A percentile compares a stretch with the other conserved stretches of the same genome.
These are phyloP conservation scores for Helicocarpus griseus DNA, from an alignment of 2,329 filamentous ascomycete species.

Conservation along the genomic window DNA sequence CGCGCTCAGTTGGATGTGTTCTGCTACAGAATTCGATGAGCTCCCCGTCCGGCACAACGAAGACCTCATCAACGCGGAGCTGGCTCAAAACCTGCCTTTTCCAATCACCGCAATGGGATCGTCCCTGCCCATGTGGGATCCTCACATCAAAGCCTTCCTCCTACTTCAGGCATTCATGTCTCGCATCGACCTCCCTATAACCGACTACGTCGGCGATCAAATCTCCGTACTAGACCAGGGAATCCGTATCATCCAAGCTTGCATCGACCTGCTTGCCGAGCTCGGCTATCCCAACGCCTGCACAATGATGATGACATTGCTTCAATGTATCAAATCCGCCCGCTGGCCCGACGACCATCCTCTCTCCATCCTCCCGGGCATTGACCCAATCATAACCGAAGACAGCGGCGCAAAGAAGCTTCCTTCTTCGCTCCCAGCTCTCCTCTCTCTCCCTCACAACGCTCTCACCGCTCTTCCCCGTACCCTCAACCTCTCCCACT, in stretches of 20 bases:
- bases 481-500: slow-evolving; percentile 20
- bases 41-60: slow-evolving; percentile 96
- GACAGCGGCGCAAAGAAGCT: slow-evolving; percentile 14
- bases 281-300: slow-evolving; percentile 71
- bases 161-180: slow-evolving; percentile 93
- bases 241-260: slow-evolving; percentile 92
- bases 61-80: slow-evolving; percentile 87
- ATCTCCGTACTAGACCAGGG: slow-evolving; percentile 82
- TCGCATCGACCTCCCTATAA: slow-evolving; percentile 82
- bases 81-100: slow-evolving; percentile 73
- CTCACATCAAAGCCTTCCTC: slow-evolving; percentile 91
- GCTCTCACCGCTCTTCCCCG: slow-evolving; percentile 20
- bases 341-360: slow-evolving; percentile 80
- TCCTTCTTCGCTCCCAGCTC: slow-evolving; percentile 22
- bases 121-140: slow-evolving; percentile 85
- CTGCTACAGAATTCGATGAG: slow-evolving; percentile 92
- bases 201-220: slow-evolving; percentile 94
- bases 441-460: slow-evolving; percentile 21
- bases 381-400: slow-evolving; percentile 28
- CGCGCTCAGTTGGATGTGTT: slow-evolving; percentile 82
- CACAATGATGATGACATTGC: slow-evolving; percentile 68
- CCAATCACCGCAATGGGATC: slow-evolving; percentile 48
- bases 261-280: slow-evolving; percentile 87
- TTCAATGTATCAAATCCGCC: slow-evolving; percentile 88
- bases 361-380: slow-evolving; percentile 67